These are phyloP conservation scores for Candida mattraensis DNA, from an alignment of 805 yeast genomes.

Conservation along the genomic window DNA sequence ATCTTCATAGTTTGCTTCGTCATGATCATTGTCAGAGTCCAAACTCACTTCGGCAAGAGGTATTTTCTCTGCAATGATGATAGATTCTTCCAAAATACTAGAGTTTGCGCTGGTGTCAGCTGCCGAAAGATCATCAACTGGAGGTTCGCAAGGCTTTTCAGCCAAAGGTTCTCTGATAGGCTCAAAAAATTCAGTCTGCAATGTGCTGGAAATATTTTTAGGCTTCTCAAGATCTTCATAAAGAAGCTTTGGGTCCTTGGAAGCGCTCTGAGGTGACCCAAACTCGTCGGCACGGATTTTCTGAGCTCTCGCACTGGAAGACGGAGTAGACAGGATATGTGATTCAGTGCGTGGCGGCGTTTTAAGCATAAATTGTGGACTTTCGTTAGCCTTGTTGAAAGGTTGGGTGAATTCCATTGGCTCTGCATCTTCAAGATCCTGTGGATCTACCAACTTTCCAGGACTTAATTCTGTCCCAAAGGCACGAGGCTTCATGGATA, in stretches of 20 bases:
- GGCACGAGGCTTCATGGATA: no score
- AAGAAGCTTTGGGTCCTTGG: constrained; percentile 8
- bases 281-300: constrained; percentile 20
- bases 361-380: constrained; percentile 5
- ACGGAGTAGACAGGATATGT: constrained; percentile 11
- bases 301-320: constrained; percentile 18
- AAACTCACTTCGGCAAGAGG: constrained; percentile 33
- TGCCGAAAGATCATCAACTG: not conserved
- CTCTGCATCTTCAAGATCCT: constrained; percentile 9
- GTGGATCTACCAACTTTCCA: not conserved
- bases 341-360: constrained; percentile 12
- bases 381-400: constrained; percentile 1
- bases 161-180: not conserved
- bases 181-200: constrained; percentile 2
- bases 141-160: not conserved
- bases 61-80: constrained; percentile 28
- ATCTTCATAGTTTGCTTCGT: constrained; percentile 21
- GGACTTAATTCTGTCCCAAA: no score
- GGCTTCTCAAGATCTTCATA: constrained; percentile 6
- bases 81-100: constrained; percentile 20
- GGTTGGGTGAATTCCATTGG: constrained; percentile 21
- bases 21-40: constrained; percentile 20
- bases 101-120: constrained; percentile 13
- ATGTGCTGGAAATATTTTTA: constrained; percentile 6
- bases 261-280: constrained; percentile 24